Evolutionary conservation across 257 asterid species (phyloP), one percentile per base, ranked within the genome.

Genomic region (Salvia rosmarinus): DNA sequence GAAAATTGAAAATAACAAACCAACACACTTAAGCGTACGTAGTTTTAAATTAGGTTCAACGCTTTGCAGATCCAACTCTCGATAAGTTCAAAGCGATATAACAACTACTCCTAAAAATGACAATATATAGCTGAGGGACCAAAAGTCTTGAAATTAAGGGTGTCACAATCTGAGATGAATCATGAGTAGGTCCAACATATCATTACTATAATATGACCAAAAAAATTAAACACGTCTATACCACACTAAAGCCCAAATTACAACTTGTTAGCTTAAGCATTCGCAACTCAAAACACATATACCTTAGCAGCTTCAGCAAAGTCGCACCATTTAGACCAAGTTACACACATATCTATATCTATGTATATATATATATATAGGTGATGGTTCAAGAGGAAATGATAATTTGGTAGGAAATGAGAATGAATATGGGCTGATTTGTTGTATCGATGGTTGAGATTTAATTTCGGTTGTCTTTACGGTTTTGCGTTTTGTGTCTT

Each of bases 221-320:
- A 63, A 5, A 6, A 12, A 5, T 21, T 63, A 19, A 63, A 60
- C 49, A 60, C 49, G 64, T 28, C 32, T 39, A 40, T 1, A 39
- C 54, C 54, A 4, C 52, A 63, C 51, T 11, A 63, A 63, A 64
- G 56, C 69, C 56, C 56, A 64, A 39, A 64, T 23, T 11, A 42
- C 23, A 64, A 13, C 11, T 12, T 11, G 37, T 63, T 11, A 52
- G 60, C 60, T 9, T 21, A 51, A 51, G 9, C n/a, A 6, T 23
- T 51, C 20, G 19, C 14, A 46, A 14, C 20, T 46, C 52, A n/a
- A 46, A 1, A 14, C 6, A 46, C 5, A 4, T n/a, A 3, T n/a
- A 14, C 3, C 0, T 14, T 4, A n/a, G 19, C 20, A 46, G 5
- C 52, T 4, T 46, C n/a, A n/a, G 3, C 19, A 46, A 44, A 13